Evolutionary conservation across 495 filamentous ascomycete genomes (phyloP).

Genomic region (Penicillium herquei): DNA sequence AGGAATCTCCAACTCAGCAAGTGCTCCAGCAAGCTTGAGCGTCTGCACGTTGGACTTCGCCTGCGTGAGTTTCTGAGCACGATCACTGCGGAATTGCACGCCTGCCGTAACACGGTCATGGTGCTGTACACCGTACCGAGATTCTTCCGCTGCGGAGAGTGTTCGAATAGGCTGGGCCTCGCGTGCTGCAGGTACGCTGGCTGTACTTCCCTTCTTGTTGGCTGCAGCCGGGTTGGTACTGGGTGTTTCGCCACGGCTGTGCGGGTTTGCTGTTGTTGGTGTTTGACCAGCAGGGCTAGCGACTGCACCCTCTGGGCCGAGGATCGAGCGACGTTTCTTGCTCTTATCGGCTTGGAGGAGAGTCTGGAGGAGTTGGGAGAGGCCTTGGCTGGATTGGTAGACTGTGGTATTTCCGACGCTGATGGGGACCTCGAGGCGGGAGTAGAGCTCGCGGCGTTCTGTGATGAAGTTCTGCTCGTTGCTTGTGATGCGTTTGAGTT

Average conservation of each 20-base stretch:
- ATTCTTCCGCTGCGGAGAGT: slow-evolving; percentile 71
- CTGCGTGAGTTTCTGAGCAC: slow-evolving; percentile 74
- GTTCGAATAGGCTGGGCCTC: slow-evolving; percentile 56
- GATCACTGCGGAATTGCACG: slow-evolving; percentile 80
- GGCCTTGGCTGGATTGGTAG: slow-evolving; percentile 76
- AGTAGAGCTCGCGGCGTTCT: slow-evolving; percentile 87
- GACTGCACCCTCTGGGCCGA: slow-evolving; percentile 53
- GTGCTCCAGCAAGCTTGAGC: slow-evolving; percentile 70
- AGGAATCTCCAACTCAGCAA: slow-evolving; percentile 78
- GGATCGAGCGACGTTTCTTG: slow-evolving; percentile 72
- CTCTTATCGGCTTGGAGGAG: slow-evolving; percentile 77
- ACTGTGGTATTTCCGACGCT: slow-evolving; percentile 63
- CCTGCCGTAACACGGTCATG: slow-evolving; percentile 78
- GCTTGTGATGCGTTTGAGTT: slow-evolving; percentile 84
- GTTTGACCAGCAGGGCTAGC: slow-evolving; percentile 50
- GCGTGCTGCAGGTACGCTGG: slow-evolving; percentile 29
- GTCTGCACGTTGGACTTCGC: slow-evolving; percentile 83
- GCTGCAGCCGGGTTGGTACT: slow-evolving; percentile 28
- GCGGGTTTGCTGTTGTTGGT: slow-evolving; percentile 39
- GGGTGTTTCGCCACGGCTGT: slow-evolving; percentile 41
- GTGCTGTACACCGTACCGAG: slow-evolving; percentile 76
- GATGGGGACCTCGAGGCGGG: slow-evolving; percentile 75
- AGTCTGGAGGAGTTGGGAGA: slow-evolving; percentile 75
- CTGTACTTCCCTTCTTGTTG: slow-evolving; percentile 53
- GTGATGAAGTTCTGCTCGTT: slow-evolving; percentile 78